Conservation (phyloP, 2,329 filamentous ascomycete genomes). For the Aspergillus niger region DNA sequence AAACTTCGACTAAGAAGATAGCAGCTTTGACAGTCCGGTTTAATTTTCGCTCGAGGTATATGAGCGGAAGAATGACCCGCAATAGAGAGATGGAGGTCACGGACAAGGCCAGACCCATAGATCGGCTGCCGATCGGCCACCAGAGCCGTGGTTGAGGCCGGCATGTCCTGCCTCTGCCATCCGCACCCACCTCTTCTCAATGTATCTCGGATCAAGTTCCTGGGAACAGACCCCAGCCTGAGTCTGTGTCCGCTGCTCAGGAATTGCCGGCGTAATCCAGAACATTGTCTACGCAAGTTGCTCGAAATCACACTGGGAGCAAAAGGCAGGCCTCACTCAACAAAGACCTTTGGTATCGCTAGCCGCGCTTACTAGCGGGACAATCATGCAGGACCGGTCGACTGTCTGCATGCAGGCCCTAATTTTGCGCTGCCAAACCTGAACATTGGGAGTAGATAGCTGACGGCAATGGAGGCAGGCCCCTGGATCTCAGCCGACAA, state of each 20-base stretch:
- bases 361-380: neutral
- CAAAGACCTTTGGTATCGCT: neutral
- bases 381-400: neutral
- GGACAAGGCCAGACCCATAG: neutral
- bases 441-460: neutral
- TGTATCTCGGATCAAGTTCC: neutral
- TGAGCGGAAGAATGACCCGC: neutral
- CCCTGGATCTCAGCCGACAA: no score
- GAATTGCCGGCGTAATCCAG: neutral
- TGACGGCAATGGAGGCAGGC: no score
- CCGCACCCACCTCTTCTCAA: neutral
- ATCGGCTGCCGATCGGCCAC: neutral
- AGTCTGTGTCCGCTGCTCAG: neutral
- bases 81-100: neutral
- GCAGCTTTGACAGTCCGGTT: no score
- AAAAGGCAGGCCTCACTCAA: no score
- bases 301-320: neutral
- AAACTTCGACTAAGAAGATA: no score
- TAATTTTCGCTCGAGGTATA: no score
- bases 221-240: constrained; percentile 4
- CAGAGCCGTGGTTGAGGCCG: constrained; percentile 1
- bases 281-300: neutral
- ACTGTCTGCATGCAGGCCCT: neutral
- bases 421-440: neutral
- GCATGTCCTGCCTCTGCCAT: constrained; percentile 9